Conservation (phyloP, 73 alveolate genomes). For the Paramecium caudatum region DNA sequence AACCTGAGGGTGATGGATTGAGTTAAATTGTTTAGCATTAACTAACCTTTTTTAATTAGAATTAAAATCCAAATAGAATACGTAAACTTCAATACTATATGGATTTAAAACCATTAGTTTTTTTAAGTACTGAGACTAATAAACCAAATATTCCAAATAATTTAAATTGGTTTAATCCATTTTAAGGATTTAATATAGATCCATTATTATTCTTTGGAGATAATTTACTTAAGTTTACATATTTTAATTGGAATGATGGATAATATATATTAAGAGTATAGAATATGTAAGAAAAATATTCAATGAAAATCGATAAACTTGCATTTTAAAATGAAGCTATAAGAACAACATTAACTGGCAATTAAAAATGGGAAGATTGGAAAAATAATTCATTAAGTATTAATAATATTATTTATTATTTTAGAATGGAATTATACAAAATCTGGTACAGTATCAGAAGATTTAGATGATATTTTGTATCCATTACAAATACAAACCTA, state of each 20-base stretch:
- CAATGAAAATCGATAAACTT: constrained; percentile 18
- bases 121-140: background rate
- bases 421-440: constrained; percentile 50
- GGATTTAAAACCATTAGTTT: constrained; percentile 33
- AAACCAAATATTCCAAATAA: background rate
- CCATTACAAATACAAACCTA: constrained; percentile 1
- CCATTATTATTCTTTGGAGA: constrained; percentile 28
- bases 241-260: background rate
- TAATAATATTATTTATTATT: background rate
- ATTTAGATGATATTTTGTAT: constrained; percentile 12
- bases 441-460: background rate
- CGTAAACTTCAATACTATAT: constrained; percentile 17
- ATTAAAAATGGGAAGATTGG: constrained; percentile 31
- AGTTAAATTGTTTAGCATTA: background rate
- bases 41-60: constrained; percentile 33
- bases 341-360: constrained; percentile 51
- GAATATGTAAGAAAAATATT: constrained; percentile 8
- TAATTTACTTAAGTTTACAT: background rate
- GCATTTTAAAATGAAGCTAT: background rate
- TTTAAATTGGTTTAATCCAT: constrained; percentile 33
- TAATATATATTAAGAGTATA: constrained; percentile 31
- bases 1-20: constrained; percentile 16
- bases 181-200: background rate
- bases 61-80: background rate
- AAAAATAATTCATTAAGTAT: constrained; percentile 25